These are phyloP conservation scores for Leccinum incarnatum DNA, from an alignment of 768 basidiomycete genomes.

Conservation along the genomic window DNA sequence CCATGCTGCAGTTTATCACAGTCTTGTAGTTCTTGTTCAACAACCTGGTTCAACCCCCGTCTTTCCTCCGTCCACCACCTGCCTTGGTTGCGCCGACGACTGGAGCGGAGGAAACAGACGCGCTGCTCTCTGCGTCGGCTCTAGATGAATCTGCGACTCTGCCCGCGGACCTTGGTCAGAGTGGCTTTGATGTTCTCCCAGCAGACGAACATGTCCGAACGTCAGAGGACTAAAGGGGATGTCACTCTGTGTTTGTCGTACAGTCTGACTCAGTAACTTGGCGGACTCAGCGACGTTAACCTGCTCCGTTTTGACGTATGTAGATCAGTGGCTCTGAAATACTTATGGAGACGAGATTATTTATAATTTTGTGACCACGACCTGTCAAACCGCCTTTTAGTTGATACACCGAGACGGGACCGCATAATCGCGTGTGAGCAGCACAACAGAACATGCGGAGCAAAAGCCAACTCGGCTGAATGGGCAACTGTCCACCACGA, in stretches of 20 bases:
- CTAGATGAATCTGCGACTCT: slow-evolving; percentile 82
- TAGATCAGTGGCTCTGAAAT: not conserved
- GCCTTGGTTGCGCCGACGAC: slow-evolving; percentile 26
- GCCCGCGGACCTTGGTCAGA: slow-evolving; percentile 77
- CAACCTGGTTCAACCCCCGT: slow-evolving; percentile 65
- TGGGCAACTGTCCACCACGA: not conserved
- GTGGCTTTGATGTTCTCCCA: slow-evolving; percentile 82
- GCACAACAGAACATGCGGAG: not conserved
- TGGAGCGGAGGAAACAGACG: slow-evolving; percentile 59
- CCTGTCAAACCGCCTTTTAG: slow-evolving; percentile 2
- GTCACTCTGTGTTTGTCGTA: not conserved
- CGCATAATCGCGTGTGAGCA: slow-evolving; percentile 1
- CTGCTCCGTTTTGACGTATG: not conserved
- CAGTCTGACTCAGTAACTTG: not conserved
- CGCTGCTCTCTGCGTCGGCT: slow-evolving; percentile 38
- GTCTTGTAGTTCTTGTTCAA: slow-evolving; percentile 80
- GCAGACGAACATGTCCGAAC: slow-evolving; percentile 35
- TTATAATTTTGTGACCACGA: not conserved
- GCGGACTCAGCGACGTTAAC: not conserved
- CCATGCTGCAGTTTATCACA: slow-evolving; percentile 7
- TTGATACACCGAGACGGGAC: slow-evolving; percentile 16
- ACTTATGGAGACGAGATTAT: not conserved
- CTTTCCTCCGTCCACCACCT: slow-evolving; percentile 51
- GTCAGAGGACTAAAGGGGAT: slow-evolving; percentile 12
- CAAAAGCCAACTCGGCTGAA: not conserved